Conservation (phyloP, 1,284 basidiomycete species). For the Trametes sp. region DNA sequence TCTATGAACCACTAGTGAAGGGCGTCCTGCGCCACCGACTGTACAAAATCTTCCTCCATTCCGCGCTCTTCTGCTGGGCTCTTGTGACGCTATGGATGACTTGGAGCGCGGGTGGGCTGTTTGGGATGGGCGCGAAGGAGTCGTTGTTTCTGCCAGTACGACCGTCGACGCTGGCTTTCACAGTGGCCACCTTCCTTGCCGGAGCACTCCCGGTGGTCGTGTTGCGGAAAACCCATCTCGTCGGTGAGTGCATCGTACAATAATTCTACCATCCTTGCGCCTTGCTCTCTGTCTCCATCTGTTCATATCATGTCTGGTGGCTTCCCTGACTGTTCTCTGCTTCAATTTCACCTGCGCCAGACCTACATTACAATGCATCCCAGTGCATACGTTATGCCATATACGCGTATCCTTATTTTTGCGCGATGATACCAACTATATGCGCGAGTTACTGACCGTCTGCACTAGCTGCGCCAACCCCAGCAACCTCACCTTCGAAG, state of each 20-base stretch:
- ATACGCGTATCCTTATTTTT: not conserved
- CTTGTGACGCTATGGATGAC: constrained; percentile 49
- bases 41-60: constrained; percentile 58
- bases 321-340: too few relatives aligned
- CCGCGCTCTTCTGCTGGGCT: constrained; percentile 55
- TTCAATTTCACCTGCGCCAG: too few relatives aligned
- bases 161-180: constrained; percentile 45
- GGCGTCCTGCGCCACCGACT: constrained; percentile 61
- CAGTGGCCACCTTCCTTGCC: constrained; percentile 45
- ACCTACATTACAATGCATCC: too few relatives aligned
- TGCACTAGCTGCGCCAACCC: constrained; percentile 51
- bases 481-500: constrained; percentile 59
- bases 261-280: too few relatives aligned
- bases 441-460: not conserved
- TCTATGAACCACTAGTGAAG: constrained; percentile 68
- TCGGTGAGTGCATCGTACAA: constrained; percentile 49
- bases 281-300: not conserved
- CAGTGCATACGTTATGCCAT: too few relatives aligned
- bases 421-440: not conserved
- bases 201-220: constrained; percentile 60
- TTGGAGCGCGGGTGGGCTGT: constrained; percentile 42
- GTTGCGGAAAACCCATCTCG: constrained; percentile 60
- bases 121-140: constrained; percentile 41
- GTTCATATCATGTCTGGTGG: too few relatives aligned
- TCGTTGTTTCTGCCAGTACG: constrained; percentile 48